Evolutionary conservation across 768 basidiomycete genomes (phyloP), one percentile per base, ranked within the genome.

Genomic region (Tricholoma terreum): DNA sequence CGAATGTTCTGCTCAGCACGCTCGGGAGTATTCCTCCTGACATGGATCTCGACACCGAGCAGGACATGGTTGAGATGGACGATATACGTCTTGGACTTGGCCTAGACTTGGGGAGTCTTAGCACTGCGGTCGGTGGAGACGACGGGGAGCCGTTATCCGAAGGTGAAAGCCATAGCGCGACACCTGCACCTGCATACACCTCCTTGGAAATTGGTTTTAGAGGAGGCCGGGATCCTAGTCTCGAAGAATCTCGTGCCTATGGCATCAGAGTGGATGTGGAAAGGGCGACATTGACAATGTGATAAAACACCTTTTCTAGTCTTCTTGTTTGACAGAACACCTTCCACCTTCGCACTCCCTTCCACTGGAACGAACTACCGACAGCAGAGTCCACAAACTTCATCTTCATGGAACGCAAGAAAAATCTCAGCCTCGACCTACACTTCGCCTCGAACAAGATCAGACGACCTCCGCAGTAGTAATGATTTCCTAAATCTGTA

Each of bases 241-340:
- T 72, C 24, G 71, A 73, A 36, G 69, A 70, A 30, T 52, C 64
- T 57, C 61, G 66, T 54, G 53, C 76, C 21, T 67, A 73, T 54
- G 82, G 84, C 9, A 84, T 87, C 58, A 76, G 80, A 55, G 79
- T 87, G 19, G 79, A 87, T 57, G 78, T 88, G 15, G 85, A 87
- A 68, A 84, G 82, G 69, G 77, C 77, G 45, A 82, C 81, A 21
- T 74, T 78, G 50, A 78, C 77, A 52, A 75, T 82, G 66, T 84
- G 69, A 70, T 58, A 21, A 49, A 50, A 38, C 52, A 57, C 55
- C 22, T 55, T 36, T 50, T 61, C 30, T 48, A n/a, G 24, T 7
- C 46, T 57, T 59, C 58, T 58, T 63, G 62, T 53, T 61, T 64
- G 59, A 30, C 36, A 36, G 33, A 48, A 34, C 48, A 55, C 43